Conservation (phyloP, 306 rosid genomes). For the Dryas drummondii region DNA sequence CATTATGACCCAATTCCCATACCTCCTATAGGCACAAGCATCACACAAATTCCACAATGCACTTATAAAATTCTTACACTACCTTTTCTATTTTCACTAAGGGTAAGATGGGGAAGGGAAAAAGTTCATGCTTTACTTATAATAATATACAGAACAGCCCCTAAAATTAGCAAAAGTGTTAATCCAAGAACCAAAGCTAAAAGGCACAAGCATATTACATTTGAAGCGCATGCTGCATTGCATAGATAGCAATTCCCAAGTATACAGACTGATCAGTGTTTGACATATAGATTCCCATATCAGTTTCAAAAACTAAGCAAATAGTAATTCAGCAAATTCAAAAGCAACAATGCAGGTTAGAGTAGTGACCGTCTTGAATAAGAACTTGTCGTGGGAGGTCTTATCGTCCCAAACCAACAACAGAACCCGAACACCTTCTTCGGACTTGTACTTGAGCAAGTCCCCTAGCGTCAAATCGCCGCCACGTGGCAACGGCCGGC, state of each 20-base stretch:
- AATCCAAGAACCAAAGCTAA: background rate
- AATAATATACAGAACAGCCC: background rate
- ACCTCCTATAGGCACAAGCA: background rate
- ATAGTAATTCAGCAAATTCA: background rate
- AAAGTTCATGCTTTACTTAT: background rate
- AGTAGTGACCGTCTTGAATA: conserved; percentile 58
- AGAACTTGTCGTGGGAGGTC: conserved; percentile 68
- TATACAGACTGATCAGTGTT: background rate
- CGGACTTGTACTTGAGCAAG: conserved; percentile 82
- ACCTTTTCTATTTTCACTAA: background rate
- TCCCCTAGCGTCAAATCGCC: conserved; percentile 87
- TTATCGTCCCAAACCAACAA: conserved; percentile 91
- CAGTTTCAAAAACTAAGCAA: background rate
- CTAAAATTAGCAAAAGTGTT: background rate
- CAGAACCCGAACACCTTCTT: conserved; percentile 86
- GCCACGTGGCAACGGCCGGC: conserved; percentile 58
- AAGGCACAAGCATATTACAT: background rate
- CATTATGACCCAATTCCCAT: conserved; percentile 16
- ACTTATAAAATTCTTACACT: no score
- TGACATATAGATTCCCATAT: background rate
- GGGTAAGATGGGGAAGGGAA: background rate
- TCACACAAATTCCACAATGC: background rate
- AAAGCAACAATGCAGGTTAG: background rate
- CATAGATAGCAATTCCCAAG: no score
- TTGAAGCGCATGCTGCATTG: background rate